Conservation (phyloP, 768 basidiomycete species). For the Neoboletus subvelutipes region DNA sequence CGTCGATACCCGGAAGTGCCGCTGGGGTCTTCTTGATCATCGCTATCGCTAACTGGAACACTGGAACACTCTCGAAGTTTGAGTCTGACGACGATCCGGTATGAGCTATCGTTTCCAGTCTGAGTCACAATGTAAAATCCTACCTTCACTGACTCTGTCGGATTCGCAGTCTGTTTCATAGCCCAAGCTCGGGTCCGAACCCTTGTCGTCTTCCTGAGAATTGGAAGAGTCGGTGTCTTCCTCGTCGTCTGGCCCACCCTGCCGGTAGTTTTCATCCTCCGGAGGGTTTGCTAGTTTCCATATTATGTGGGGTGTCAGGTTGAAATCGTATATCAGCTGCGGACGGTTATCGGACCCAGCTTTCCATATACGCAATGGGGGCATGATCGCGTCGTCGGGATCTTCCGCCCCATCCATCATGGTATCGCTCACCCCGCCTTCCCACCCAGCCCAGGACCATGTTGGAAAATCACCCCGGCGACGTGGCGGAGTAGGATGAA, state of each 20-base stretch:
- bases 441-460: conserved; percentile 19
- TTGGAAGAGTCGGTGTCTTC: neutral
- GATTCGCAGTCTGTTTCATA: too few relatives aligned
- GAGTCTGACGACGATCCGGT: neutral
- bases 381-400: neutral
- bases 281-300: neutral
- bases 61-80: neutral
- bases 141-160: neutral
- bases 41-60: neutral
- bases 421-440: neutral
- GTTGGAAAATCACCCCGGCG: neutral
- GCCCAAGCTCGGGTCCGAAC: neutral
- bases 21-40: neutral
- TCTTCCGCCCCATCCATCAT: too few relatives aligned
- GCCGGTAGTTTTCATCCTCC: neutral
- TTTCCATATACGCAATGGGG: conserved; percentile 1
- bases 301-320: neutral
- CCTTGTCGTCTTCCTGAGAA: neutral
- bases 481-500: neutral
- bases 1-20: neutral
- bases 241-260: neutral
- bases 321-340: conserved; percentile 10
- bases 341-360: neutral
- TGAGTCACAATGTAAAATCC: neutral
- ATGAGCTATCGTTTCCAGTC: neutral